Evolutionary conservation across 345 rosid species (phyloP), one percentile per base, ranked within the genome.

Genomic region (Populus tremula): DNA sequence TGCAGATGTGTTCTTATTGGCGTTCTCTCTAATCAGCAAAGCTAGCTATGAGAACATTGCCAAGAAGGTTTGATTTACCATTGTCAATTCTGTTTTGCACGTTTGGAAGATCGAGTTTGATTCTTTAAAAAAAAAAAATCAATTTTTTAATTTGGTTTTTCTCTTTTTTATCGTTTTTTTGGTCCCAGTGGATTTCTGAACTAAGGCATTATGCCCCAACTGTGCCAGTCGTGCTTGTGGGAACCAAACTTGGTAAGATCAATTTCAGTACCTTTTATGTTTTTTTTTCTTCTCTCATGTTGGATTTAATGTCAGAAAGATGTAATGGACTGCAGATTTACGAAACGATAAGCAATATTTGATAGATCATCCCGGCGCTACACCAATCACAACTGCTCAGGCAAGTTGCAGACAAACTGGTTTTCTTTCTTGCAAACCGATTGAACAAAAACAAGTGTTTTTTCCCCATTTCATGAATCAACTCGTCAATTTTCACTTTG

Each of bases 121-220:
- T 18, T 23, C 63, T 10, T 12, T n/a, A 4, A 59, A 33, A 33
- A 31, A 33, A 33, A 31, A 33, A 33, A 33, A 0, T 33, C 36
- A 33, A 33, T 4, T 33, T 23, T 56, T 56, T 33, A 11, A n/a
- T n/a, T 56, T 56, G n/a, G 63, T 11, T 59, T 59, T 45, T 63
- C 67, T 70, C 10, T 6, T 8, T 8, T 25, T 7, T 5, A 17
- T 20, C 25, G 6, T 29, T 65, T 27, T 29, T 23, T 8, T 33
- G 35, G 25, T 2, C 21, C 5, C 81, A 88, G 91, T 88, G 89
- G 91, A 81, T 86, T 50, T 81, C 85, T 54, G 91, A 88, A 80
- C 88, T 88, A 45, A 86, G 85, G 84, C 89, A 88, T 67, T 86
- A 88, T 77, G 91, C 91, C 47, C 89, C 91, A 25, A 80, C 84